Percentiles rank a stretch among this genome's conserved stretches.
Evolutionary conservation across 1,139 yeast genomes (phyloP).

Genomic region (Hyphopichia wangnamkhiaoensis): DNA sequence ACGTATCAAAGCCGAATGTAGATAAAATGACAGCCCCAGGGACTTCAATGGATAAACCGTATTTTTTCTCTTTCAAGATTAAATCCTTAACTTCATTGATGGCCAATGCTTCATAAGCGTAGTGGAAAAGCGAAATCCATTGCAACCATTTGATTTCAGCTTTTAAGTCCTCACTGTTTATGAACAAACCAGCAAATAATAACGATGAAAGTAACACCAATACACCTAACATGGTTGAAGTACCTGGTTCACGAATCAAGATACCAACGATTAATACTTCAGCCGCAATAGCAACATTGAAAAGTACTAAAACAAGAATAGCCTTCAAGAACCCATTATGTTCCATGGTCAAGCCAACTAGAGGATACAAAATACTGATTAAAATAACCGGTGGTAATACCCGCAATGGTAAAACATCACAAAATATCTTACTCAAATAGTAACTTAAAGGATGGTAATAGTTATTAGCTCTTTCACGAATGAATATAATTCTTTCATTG

Average conservation of each 20-base stretch:
- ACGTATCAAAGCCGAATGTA: constrained; percentile 89
- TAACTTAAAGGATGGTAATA: constrained; percentile 87
- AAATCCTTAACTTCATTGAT: constrained; percentile 93
- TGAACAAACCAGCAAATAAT: constrained; percentile 88
- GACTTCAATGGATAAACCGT: constrained; percentile 92
- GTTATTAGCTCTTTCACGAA: constrained; percentile 91
- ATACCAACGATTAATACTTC: constrained; percentile 88
- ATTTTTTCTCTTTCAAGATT: constrained; percentile 82
- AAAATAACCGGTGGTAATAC: constrained; percentile 86
- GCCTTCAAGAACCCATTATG: constrained; percentile 77
- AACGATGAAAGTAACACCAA: constrained; percentile 79
- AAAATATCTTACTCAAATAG: constrained; percentile 77
- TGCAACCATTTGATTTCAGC: constrained; percentile 75
- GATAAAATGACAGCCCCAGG: constrained; percentile 97
- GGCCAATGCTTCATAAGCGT: constrained; percentile 89
- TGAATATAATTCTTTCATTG: constrained; percentile 80
- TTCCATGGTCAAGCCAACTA: constrained; percentile 83
- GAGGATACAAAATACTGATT: constrained; percentile 84
- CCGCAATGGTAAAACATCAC: constrained; percentile 88
- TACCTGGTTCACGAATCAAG: constrained; percentile 84
- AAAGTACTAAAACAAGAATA: constrained; percentile 67
- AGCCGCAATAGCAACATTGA: constrained; percentile 83
- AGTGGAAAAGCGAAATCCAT: constrained; percentile 87
- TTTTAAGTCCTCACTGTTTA: constrained; percentile 78
- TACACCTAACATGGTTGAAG: constrained; percentile 88